Evolutionary conservation across 352 stramenopile genomes (phyloP), one percentile per base, ranked within the genome.

Genomic region (Peronospora destructor): DNA sequence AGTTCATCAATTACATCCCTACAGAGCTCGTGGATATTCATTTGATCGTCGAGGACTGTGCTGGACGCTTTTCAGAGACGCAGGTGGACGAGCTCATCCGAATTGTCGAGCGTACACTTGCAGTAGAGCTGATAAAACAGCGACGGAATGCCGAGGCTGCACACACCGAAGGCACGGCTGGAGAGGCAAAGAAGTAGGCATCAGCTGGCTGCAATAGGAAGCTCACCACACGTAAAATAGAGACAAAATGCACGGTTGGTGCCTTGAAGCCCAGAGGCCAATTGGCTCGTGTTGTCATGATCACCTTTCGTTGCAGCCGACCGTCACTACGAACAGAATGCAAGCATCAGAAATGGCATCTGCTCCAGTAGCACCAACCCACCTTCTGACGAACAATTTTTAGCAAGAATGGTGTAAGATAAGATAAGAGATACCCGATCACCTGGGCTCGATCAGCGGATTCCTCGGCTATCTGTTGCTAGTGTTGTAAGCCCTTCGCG

Each of bases 1-100:
- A 92, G 63, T 85, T 92, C 56, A 79, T 92, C 46, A 92, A 92
- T 59, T 78, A 90, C 53, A 66, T 86, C 26, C 82, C 82, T 17
- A 80, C 65, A 37, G 82, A 90, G 62, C 76, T 92, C 23, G 79
- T 92, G 47, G 82, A 92, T 59, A 73, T 90, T 37, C 82, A 92
- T 37, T 49, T 92, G 47, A 85, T 92, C 49, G 61, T 92, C 19
- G 82, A 92, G 53, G 82, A 92, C 69, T 92, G 82, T 51, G 76
- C 79, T 14, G 71, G 70, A 33, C 76, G 82, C 59, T 87, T 90
- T 56, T 72, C 66, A 11, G 78, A 92, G 59, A 47, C 68, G 41
- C 76, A 92, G 62, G 76, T 92, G 59, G 69, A 89, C 40, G 69
- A 83, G 49, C 74, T 91, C 50, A 78, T 80, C 29, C 61, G 64